These are phyloP conservation scores for Penstemon eatonii DNA, from an alignment of 257 asterid genomes.

Conservation along the genomic window DNA sequence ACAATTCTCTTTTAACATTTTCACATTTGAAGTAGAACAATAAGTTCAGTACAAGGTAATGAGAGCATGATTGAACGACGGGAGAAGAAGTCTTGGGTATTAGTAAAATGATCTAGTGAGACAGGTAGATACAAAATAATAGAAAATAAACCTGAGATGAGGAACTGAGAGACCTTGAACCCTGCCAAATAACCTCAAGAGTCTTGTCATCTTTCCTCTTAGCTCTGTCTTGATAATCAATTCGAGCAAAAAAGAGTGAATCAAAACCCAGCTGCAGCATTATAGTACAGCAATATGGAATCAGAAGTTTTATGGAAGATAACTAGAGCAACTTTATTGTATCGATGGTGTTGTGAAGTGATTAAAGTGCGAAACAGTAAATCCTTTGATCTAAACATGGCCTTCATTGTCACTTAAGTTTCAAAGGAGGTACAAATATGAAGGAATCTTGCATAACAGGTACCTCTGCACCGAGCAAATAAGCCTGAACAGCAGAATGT, in stretches of 20 bases:
- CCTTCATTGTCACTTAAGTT: background rate
- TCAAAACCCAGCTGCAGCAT: conserved; percentile 72
- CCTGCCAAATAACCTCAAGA: conserved; percentile 85
- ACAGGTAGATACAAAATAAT: conserved; percentile 15
- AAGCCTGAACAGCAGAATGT: conserved; percentile 85
- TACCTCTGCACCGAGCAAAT: conserved; percentile 86
- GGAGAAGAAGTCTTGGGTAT: conserved; percentile 9
- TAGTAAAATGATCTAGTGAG: conserved; percentile 20
- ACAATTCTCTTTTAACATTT: background rate
- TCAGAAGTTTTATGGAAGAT: conserved; percentile 13
- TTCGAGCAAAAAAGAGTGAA: conserved; percentile 77
- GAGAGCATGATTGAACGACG: conserved; percentile 2
- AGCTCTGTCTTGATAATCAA: conserved; percentile 85
- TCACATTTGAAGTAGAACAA: conserved; percentile 15
- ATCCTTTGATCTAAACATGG: conserved; percentile 2
- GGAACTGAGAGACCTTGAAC: conserved; percentile 69
- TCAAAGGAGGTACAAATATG: background rate
- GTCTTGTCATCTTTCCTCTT: conserved; percentile 54
- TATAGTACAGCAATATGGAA: conserved; percentile 28
- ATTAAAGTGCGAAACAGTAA: background rate
- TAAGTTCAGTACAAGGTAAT: conserved; percentile 2
- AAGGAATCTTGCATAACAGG: conserved; percentile 10
- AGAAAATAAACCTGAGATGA: conserved; percentile 62
- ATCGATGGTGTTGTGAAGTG: conserved; percentile 1
- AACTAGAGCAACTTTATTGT: background rate